Percentiles rank a stretch among this genome's conserved stretches.
These are phyloP conservation scores for Ophiostoma himal-ulmi DNA, from an alignment of 2,329 filamentous ascomycete species.

Conservation along the genomic window DNA sequence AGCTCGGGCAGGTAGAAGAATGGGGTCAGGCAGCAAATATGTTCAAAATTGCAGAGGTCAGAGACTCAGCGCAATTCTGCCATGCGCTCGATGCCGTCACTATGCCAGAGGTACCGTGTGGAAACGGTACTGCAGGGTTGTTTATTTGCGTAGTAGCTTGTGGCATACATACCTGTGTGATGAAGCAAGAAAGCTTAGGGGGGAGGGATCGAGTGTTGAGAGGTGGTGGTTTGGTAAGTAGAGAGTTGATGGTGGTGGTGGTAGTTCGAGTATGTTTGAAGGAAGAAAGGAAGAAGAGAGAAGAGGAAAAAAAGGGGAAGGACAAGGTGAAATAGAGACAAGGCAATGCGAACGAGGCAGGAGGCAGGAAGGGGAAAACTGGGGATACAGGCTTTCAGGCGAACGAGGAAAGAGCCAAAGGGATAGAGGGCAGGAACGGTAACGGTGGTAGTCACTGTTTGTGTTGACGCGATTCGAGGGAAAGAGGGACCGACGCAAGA, in stretches of 20 bases:
- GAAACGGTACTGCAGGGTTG: background rate
- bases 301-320: conserved; percentile 8
- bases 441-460: conserved; percentile 20
- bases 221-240: background rate
- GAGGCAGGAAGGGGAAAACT: conserved; percentile 1
- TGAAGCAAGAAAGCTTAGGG: background rate
- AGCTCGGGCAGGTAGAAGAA: background rate
- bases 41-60: background rate
- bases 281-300: conserved; percentile 4
- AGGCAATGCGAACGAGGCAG: conserved; percentile 20
- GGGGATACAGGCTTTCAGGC: no score
- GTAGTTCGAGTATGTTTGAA: conserved; percentile 13
- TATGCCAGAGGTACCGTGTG: background rate
- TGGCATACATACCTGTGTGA: conserved; percentile 1
- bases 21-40: background rate
- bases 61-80: background rate
- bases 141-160: background rate
- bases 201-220: background rate
- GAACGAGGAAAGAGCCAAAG: background rate
- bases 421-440: background rate
- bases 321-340: conserved; percentile 14
- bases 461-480: conserved; percentile 23
- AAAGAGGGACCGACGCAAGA: conserved; percentile 1
- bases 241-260: conserved; percentile 11
- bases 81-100: conserved; percentile 3